Conservation (phyloP, 2,329 filamentous ascomycete genomes). For the Stachybotrys chlorohalonatus region DNA sequence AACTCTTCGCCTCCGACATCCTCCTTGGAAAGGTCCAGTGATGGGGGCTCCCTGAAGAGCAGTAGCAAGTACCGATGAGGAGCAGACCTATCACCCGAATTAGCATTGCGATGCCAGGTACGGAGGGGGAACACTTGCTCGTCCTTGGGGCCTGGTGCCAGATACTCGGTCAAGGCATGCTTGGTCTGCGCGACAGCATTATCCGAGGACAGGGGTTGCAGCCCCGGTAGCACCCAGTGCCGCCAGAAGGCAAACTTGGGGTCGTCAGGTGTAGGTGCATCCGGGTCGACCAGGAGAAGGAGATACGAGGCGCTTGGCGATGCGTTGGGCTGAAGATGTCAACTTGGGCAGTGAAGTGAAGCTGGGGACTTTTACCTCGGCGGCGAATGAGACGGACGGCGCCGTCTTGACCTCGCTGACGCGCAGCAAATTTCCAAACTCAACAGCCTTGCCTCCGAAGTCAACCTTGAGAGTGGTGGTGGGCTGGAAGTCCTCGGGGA, state of each 20-base stretch:
- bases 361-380: constrained; percentile 22
- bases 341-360: not conserved
- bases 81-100: constrained; percentile 24
- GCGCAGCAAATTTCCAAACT: constrained; percentile 30
- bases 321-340: constrained; percentile 10
- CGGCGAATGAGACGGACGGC: constrained; percentile 25
- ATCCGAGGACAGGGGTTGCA: constrained; percentile 19
- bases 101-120: not conserved
- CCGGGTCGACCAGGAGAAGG: constrained; percentile 42
- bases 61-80: constrained; percentile 39
- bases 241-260: constrained; percentile 47
- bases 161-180: constrained; percentile 29
- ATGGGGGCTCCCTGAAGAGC: constrained; percentile 29
- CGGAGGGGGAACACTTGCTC: constrained; percentile 23
- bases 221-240: constrained; percentile 39
- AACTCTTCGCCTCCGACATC: constrained; percentile 39
- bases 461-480: constrained; percentile 27
- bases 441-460: constrained; percentile 20
- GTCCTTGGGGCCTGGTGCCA: constrained; percentile 35
- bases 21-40: constrained; percentile 23
- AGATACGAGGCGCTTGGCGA: constrained; percentile 27
- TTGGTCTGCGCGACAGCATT: constrained; percentile 17
- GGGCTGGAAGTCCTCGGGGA: constrained; percentile 32
- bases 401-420: constrained; percentile 24
- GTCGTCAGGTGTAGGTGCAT: constrained; percentile 45